Conservation (phyloP, 2,329 filamentous ascomycete genomes). For the Scopulariopsis brevicaulis region DNA sequence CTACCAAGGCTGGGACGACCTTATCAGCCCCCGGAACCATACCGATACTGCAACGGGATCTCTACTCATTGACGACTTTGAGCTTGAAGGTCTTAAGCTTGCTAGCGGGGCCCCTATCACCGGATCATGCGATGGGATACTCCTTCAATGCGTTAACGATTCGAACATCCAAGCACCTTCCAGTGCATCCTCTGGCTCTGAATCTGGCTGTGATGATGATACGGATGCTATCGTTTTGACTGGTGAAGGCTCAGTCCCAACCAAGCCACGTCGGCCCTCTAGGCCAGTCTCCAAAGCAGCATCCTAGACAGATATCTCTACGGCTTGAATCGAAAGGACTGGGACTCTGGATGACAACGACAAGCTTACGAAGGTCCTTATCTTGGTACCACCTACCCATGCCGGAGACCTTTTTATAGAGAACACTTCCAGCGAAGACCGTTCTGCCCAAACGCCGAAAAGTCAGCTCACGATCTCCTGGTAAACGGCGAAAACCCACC, state of each 20-base stretch:
- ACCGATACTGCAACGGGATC: background rate
- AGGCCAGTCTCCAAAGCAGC: background rate
- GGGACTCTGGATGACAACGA: background rate
- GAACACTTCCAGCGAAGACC: background rate
- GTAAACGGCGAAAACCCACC: background rate
- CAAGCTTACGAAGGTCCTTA: background rate
- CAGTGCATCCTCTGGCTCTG: background rate
- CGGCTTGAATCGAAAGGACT: background rate
- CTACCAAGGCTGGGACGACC: background rate
- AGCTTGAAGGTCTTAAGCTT: background rate
- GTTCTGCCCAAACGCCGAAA: background rate
- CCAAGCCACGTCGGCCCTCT: background rate
- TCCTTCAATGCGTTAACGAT: background rate
- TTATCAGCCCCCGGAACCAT: background rate
- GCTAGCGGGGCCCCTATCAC: background rate
- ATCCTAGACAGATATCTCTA: no score
- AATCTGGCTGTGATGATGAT: background rate
- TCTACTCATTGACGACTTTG: background rate
- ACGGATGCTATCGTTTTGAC: background rate
- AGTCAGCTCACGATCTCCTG: no score
- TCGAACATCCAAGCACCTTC: background rate
- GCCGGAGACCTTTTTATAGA: background rate
- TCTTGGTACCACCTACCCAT: background rate
- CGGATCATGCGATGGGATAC: background rate
- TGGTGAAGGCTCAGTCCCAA: background rate